Conservation (phyloP, 2,329 filamentous ascomycete genomes). For the Ambrosiella beaveri region DNA sequence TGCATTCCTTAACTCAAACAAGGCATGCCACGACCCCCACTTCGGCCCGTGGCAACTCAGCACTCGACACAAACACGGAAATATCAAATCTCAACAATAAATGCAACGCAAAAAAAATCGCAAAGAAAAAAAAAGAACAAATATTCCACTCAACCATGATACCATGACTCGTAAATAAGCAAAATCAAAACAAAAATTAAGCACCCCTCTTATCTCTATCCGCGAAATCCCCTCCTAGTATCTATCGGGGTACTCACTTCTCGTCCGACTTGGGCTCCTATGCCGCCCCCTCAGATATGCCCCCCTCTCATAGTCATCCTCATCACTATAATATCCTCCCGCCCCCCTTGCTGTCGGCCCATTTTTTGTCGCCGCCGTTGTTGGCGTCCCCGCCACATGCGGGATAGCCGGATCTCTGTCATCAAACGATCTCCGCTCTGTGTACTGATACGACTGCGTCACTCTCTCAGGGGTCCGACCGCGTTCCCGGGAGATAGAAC, state of each 20-base stretch:
- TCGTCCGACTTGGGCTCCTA: conserved; percentile 27
- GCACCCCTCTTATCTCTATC: background rate
- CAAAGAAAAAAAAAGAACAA: too few relatives aligned
- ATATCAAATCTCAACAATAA: too few relatives aligned
- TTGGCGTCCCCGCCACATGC: background rate
- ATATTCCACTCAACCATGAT: too few relatives aligned
- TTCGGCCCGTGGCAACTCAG: too few relatives aligned
- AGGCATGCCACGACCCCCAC: too few relatives aligned
- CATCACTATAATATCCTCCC: conserved; percentile 18
- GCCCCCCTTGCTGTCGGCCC: background rate
- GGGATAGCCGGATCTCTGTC: background rate
- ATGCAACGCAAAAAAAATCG: too few relatives aligned
- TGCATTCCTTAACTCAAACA: too few relatives aligned
- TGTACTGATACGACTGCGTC: background rate
- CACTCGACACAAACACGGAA: too few relatives aligned
- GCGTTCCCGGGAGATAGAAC: background rate
- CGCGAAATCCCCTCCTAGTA: background rate
- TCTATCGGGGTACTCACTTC: conserved; percentile 11
- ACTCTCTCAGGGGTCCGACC: background rate
- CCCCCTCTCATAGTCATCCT: conserved; percentile 18
- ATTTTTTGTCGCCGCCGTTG: conserved; percentile 10
- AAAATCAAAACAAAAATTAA: background rate
- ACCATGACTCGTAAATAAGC: too few relatives aligned
- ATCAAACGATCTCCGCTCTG: background rate
- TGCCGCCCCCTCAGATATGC: conserved; percentile 19